phyloP scores from a whole-genome alignment of 2,329 filamentous ascomycete species.

The Knoxdaviesia proteae region DNA sequence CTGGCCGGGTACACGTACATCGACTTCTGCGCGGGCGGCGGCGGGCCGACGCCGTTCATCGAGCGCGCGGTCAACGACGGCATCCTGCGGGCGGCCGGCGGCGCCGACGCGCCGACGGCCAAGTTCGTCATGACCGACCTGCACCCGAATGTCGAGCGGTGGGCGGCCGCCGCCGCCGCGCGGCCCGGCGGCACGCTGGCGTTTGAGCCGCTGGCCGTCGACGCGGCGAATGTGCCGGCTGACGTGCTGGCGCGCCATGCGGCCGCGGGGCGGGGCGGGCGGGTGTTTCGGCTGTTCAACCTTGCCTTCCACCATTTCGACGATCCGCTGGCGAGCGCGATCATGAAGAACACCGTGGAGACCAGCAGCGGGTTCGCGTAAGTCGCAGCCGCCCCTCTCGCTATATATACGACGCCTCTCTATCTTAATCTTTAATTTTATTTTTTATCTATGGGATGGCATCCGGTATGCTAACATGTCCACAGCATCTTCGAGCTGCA shows the following conservation, averaged over 20 bases:
- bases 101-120: constrained; percentile 11
- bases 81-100: not conserved
- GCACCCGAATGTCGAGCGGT: constrained; percentile 40
- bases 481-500: constrained; percentile 50
- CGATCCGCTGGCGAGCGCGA: constrained; percentile 35
- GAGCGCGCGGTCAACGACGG: constrained; percentile 33
- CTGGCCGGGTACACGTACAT: constrained; percentile 40
- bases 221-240: constrained; percentile 40
- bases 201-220: constrained; percentile 39
- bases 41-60: constrained; percentile 47
- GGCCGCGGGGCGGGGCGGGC: constrained; percentile 14
- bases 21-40: constrained; percentile 58
- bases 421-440: constrained; percentile 8
- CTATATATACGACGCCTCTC: no score
- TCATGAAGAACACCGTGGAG: constrained; percentile 42
- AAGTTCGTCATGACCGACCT: constrained; percentile 44
- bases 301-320: constrained; percentile 62
- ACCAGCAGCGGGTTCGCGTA: constrained; percentile 42
- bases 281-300: constrained; percentile 50
- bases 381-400: not conserved
- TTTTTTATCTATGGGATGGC: constrained; percentile 1
- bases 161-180: constrained; percentile 29
- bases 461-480: constrained; percentile 6
- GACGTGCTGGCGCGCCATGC: constrained; percentile 18
- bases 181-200: constrained; percentile 25